Percentiles rank a stretch among this genome's conserved stretches.
Evolutionary conservation across 2,329 filamentous ascomycete genomes (phyloP).

Genomic region (Macrophomina pseudophaseolina): DNA sequence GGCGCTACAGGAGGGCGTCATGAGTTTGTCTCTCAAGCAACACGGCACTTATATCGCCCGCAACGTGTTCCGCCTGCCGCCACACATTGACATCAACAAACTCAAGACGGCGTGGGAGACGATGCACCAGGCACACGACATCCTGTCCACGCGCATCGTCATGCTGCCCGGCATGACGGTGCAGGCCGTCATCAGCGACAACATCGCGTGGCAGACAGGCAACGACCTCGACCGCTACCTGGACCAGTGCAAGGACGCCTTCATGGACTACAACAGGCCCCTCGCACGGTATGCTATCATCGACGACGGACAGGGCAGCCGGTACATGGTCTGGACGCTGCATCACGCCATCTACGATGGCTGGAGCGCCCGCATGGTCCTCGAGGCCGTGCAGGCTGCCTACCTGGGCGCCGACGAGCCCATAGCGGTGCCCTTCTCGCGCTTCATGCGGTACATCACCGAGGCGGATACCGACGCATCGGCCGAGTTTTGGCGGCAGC

Average conservation of each 20-base stretch:
- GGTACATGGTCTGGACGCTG: slow-evolving; percentile 5
- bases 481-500: not conserved
- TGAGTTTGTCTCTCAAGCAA: slow-evolving; percentile 59
- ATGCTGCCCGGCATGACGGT: slow-evolving; percentile 37
- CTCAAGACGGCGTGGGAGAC: slow-evolving; percentile 55
- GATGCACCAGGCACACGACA: slow-evolving; percentile 49
- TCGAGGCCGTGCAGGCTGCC: not conserved
- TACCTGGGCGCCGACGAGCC: not conserved
- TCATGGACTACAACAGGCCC: slow-evolving; percentile 46
- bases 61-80: slow-evolving; percentile 32
- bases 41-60: slow-evolving; percentile 58
- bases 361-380: not conserved
- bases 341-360: slow-evolving; percentile 28
- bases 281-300: slow-evolving; percentile 47
- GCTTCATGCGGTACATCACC: not conserved
- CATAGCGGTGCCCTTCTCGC: not conserved
- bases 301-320: slow-evolving; percentile 3
- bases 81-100: slow-evolving; percentile 32
- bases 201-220: slow-evolving; percentile 27
- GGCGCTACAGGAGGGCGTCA: slow-evolving; percentile 60
- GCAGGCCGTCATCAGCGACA: slow-evolving; percentile 38
- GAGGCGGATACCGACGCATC: not conserved
- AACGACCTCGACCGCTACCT: slow-evolving; percentile 32
- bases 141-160: slow-evolving; percentile 53
- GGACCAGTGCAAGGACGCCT: slow-evolving; percentile 38